Evolutionary conservation across 805 yeast species (phyloP), one percentile per base, ranked within the genome.

Genomic region (Babjeviella inositovora): DNA sequence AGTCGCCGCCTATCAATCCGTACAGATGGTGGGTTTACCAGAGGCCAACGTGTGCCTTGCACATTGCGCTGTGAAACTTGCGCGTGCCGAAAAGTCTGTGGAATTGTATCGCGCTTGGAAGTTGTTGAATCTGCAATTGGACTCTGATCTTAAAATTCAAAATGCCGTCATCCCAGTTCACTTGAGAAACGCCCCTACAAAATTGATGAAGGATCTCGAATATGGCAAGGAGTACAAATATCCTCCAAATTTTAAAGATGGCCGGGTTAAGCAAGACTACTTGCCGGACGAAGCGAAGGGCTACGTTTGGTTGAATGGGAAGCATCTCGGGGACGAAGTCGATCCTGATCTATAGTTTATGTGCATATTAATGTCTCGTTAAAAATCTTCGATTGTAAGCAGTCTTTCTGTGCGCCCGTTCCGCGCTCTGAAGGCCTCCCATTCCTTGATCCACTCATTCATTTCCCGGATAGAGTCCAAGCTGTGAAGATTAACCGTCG

Each of bases 111-210:
- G 84, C 28, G 93, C 85, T 0, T 72, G 84, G 62, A 61, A 71
- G 7, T 47, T 57, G 15, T 68, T 85, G n/a, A 79, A 71, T 29
- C 39, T 56, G 1, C 52, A 67, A 30, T 40, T 85, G 15, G 53
- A 53, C 13, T 62, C 58, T 13, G 65, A 63, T n/a, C 76, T 77
- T 3, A 62, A 56, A 7, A 52, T 64, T 23, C 66, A 69, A 10
- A 61, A 68, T 18, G 67, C 80, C 4, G 65, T 73, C 2, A 70
- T 76, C 2, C 93, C 92, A 1, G 34, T 74, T 37, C 97, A 90
- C 46, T 53, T 90, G 17, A 62, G 97, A 32, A 92, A 90, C 43
- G 97, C 98, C 0, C 98, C 99, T 3, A 92, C 98, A 0, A 60
- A 57, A 35, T 55, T 90, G 22, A 90, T 90, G 98, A 62, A 70